Evolutionary conservation across 2,329 filamentous ascomycete genomes (phyloP).

Genomic region (Cercospora beticola): DNA sequence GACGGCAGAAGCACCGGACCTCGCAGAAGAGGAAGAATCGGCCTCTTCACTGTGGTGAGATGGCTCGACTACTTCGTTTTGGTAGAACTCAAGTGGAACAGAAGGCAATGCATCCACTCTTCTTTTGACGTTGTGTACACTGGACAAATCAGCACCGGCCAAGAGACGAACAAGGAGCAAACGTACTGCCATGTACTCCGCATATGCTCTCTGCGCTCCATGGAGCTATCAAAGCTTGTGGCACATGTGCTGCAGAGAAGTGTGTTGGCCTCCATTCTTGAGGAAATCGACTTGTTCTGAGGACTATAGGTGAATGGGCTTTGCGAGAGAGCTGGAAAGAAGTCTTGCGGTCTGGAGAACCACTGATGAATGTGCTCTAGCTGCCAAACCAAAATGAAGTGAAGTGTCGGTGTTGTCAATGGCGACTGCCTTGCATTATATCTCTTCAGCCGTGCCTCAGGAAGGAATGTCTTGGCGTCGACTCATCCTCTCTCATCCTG

Average conservation of each 20-base stretch:
- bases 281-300: neutral
- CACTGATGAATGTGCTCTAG: neutral
- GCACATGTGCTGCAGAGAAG: constrained; percentile 23
- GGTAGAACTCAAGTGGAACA: constrained; percentile 8
- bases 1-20: neutral
- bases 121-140: constrained; percentile 23
- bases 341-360: too few relatives aligned
- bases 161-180: neutral
- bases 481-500: neutral
- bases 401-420: neutral
- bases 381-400: neutral
- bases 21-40: neutral
- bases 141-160: neutral
- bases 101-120: constrained; percentile 17
- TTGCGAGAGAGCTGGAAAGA: too few relatives aligned
- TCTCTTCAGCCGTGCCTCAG: neutral
- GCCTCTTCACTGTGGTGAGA: neutral
- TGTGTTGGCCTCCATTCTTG: neutral
- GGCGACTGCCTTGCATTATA: neutral
- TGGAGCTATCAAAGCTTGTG: constrained; percentile 13
- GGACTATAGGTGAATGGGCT: too few relatives aligned
- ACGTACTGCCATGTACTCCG: constrained; percentile 20
- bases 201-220: constrained; percentile 23
- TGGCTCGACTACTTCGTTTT: neutral
- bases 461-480: neutral